Base-by-base conservation (phyloP, 2,329 filamentous ascomycete genomes). In the Cercospora sesami region DNA sequence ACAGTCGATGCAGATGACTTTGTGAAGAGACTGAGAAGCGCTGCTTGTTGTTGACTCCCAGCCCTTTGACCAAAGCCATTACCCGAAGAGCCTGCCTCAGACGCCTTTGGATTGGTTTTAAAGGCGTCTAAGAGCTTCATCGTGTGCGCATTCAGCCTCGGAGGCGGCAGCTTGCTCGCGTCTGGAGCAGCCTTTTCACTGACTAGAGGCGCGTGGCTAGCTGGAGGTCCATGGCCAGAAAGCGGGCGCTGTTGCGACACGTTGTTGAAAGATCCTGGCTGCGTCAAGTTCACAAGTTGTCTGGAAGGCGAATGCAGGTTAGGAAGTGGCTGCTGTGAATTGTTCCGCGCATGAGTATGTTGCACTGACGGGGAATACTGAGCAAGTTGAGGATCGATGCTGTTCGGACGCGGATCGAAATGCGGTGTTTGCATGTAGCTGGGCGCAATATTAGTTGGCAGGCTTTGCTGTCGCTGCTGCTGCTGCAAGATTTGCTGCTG, bases 51-150 rank as follows among this genome's bases (percentile, higher is more conserved):
- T 18, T 78, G 76, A 42, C 75, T 80, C 58, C 78, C 77, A 18
- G 79, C 53, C 30, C 53, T 58, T 48, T 69, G 68, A 26, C 21
- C 57, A 28, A 26, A 65, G 58, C 23, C 61, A 26, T 28, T 18
- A 57, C 33, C 67, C 23, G 67, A 45, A 31, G 69, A 36, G 23
- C 57, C 75, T 16, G 76, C 21, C n/a, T 48, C 31, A 36, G 61
- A 48, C 21, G 64, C 28, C 33, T 51, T 48, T 31, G 60, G 33
- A 45, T 60, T 21, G 30, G 55, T 61, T 36, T 69, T 68, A 79
- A 90, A 89, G 1, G 85, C 82, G 72, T 85, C 86, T 60, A 90
- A 78, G 36, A 90, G 76, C n/a, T 83, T 82, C 67, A 86, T 80
- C 1, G 86, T 83, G 75, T 90, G 87, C 12, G 82, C 83, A 39